These are phyloP conservation scores for Nemania sp. DNA, from an alignment of 2,329 filamentous ascomycete species.

Conservation along the genomic window DNA sequence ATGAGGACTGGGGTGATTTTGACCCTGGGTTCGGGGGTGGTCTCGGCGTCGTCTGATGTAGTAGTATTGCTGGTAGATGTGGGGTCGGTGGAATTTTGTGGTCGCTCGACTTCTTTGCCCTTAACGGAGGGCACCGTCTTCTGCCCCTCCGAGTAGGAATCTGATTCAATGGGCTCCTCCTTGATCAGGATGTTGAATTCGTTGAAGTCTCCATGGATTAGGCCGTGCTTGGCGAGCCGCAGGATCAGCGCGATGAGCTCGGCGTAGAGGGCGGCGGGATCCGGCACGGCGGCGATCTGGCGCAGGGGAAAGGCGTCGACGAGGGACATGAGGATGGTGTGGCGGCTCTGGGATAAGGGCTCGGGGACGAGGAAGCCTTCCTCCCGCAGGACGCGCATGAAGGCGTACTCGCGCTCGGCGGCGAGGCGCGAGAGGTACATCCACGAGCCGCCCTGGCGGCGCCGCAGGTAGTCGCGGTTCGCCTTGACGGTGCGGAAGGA, in stretches of 20 bases:
- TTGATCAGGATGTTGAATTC: slow-evolving; percentile 98
- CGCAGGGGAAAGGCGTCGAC: slow-evolving; percentile 92
- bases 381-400: slow-evolving; percentile 86
- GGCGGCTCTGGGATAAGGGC: slow-evolving; percentile 88
- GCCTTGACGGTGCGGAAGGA: slow-evolving; percentile 97
- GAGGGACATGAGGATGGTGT: slow-evolving; percentile 96
- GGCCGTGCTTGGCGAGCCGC: slow-evolving; percentile 82
- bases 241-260: slow-evolving; percentile 90
- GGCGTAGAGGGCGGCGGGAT: slow-evolving; percentile 88
- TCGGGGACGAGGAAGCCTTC: slow-evolving; percentile 92
- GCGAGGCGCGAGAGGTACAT: slow-evolving; percentile 97
- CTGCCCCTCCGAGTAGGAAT: slow-evolving; percentile 43
- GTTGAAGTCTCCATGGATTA: slow-evolving; percentile 99
- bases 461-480: slow-evolving; percentile 92
- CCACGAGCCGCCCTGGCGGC: slow-evolving; percentile 79
- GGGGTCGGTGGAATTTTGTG: background rate
- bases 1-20: slow-evolving; percentile 84
- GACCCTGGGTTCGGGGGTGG: slow-evolving; percentile 2
- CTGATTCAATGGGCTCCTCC: slow-evolving; percentile 63
- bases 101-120: slow-evolving; percentile 33
- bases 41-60: slow-evolving; percentile 50
- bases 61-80: slow-evolving; percentile 40
- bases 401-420: slow-evolving; percentile 92
- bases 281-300: slow-evolving; percentile 85
- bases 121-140: slow-evolving; percentile 51